These are phyloP conservation scores for Leishmania aethiopica DNA, from an alignment of 208 protist species.

Conservation along the genomic window DNA sequence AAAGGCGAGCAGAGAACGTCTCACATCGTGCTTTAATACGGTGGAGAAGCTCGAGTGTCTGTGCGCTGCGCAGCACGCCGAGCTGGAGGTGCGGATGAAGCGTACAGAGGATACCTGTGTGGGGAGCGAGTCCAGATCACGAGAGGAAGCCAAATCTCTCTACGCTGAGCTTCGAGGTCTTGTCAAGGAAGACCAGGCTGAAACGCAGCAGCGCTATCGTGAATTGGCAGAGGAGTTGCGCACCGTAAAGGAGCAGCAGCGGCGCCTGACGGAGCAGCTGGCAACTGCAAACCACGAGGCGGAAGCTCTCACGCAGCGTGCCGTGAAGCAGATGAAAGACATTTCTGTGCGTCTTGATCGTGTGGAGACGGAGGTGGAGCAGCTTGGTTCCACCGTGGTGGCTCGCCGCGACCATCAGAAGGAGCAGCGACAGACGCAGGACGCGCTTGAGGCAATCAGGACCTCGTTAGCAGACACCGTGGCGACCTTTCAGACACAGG, in stretches of 20 bases:
- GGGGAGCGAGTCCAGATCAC: neutral
- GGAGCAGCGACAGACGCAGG: constrained; percentile 11
- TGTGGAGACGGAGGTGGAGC: constrained; percentile 16
- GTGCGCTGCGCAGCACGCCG: constrained; percentile 10
- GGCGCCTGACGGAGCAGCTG: constrained; percentile 19
- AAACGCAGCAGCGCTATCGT: constrained; percentile 1
- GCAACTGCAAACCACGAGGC: neutral
- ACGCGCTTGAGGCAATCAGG: neutral
- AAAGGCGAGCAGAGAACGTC: constrained; percentile 15
- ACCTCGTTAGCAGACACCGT: constrained; percentile 4
- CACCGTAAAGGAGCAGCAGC: constrained; percentile 22
- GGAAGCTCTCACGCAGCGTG: neutral
- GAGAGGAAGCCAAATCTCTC: constrained; percentile 19
- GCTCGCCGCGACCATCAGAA: constrained; percentile 14
- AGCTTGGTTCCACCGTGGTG: neutral
- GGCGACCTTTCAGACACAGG: neutral
- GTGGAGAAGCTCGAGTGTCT: constrained; percentile 25
- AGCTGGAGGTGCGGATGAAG: constrained; percentile 2
- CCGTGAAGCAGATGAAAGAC: constrained; percentile 18
- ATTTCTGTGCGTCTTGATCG: constrained; percentile 8
- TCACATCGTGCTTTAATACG: constrained; percentile 21
- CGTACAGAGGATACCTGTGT: neutral
- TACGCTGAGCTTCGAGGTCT: constrained; percentile 18
- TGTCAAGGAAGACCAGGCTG: constrained; percentile 5
- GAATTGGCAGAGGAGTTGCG: constrained; percentile 20